Conservation (phyloP, 306 rosid species). For the Vicia villosa region DNA sequence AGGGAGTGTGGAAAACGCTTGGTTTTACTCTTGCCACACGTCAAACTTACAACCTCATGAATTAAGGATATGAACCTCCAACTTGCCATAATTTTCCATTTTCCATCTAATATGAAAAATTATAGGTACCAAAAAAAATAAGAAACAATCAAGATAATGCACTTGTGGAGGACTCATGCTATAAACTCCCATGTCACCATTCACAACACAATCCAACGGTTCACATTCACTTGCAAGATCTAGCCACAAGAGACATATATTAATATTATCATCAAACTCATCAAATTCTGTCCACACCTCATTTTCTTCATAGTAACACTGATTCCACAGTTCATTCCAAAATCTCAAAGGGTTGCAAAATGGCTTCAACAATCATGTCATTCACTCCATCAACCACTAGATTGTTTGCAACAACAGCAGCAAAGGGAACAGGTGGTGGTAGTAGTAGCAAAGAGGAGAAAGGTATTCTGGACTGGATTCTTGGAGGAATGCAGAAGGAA, state of each 20-base stretch:
- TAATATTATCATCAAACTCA: slow-evolving; percentile 19
- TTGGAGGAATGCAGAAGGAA: slow-evolving; percentile 72
- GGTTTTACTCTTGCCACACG: slow-evolving; percentile 47
- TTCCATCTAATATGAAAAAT: not conserved
- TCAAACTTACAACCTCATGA: slow-evolving; percentile 43
- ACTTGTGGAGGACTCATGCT: slow-evolving; percentile 69
- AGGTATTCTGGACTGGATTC: slow-evolving; percentile 68
- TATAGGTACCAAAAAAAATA: slow-evolving; percentile 13
- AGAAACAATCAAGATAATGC: slow-evolving; percentile 59
- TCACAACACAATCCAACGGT: slow-evolving; percentile 38
- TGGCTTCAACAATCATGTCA: slow-evolving; percentile 77
- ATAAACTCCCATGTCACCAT: slow-evolving; percentile 24
- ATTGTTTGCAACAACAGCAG: slow-evolving; percentile 61
- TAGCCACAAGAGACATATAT: slow-evolving; percentile 37
- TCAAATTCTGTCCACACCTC: slow-evolving; percentile 12
- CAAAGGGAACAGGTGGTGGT: slow-evolving; percentile 64
- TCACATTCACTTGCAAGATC: slow-evolving; percentile 36
- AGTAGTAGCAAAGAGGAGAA: slow-evolving; percentile 74
- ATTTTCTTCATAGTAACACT: slow-evolving; percentile 16
- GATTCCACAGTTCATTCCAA: not conserved
- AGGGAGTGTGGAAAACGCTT: not conserved
- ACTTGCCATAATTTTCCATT: slow-evolving; percentile 33
- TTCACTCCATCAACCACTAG: slow-evolving; percentile 56
- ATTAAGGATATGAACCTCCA: slow-evolving; percentile 30
- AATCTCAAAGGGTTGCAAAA: slow-evolving; percentile 18